Conservation (phyloP, 225 moss, liverwort and hornwort species). For the Antitrichia curtipendula region DNA sequence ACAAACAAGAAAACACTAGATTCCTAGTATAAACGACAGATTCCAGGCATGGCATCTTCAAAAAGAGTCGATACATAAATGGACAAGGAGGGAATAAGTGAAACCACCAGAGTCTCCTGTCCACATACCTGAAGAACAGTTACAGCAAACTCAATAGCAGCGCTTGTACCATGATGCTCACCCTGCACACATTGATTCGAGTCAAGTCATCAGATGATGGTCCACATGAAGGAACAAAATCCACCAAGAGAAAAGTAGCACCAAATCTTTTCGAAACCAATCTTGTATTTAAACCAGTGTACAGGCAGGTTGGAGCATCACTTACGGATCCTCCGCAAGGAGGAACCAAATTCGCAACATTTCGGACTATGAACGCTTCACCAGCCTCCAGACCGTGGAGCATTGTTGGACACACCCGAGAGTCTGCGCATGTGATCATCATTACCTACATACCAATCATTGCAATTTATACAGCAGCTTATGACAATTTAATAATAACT, state of each 20-base stretch:
- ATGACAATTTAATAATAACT: neutral
- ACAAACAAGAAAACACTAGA: neutral
- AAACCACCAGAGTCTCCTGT: neutral
- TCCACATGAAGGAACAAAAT: neutral
- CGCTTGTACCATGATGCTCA: constrained; percentile 68
- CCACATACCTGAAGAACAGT: constrained; percentile 47
- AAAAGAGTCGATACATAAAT: neutral
- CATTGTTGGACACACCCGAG: constrained; percentile 82
- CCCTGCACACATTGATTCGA: constrained; percentile 23
- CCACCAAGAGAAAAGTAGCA: neutral
- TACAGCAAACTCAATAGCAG: constrained; percentile 78
- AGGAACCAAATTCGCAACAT: constrained; percentile 92
- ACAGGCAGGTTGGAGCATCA: neutral
- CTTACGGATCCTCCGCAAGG: constrained; percentile 52
- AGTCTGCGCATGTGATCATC: constrained; percentile 90
- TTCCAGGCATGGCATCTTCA: neutral
- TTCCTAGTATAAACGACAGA: neutral
- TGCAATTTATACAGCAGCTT: neutral
- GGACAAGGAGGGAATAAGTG: neutral
- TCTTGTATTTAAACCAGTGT: neutral
- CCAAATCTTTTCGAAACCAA: neutral
- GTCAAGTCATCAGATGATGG: neutral
- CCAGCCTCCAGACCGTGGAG: constrained; percentile 81
- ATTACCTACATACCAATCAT: constrained; percentile 52
- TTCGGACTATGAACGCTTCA: constrained; percentile 77